Base-by-base conservation (phyloP, 371 early-diverging fungal species). In the Globomyces sp. region DNA sequence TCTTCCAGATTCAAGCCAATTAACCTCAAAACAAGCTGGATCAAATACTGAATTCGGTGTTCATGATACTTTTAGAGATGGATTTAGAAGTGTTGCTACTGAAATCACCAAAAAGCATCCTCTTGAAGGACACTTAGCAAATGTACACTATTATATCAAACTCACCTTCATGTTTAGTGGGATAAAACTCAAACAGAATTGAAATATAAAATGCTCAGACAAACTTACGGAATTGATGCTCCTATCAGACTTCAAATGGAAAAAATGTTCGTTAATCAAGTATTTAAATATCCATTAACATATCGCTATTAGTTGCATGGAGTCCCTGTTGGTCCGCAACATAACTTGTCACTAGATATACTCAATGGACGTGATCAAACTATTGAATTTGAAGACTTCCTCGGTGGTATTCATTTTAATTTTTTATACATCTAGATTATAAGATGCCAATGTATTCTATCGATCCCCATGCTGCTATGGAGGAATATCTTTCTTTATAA, bases 241-340 rank as follows among this genome's bases (percentile, higher is more conserved):
- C 98, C 96, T 53, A 80, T 97, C 68, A 87, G 91, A 67, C 76
- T 91, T 73, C 87, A 91, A 73, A 94, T 97, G 96, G 96, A 95
- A 74, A 81, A 85, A 51, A 78, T 77, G 42, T 73, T 90, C 24
- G 86, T 91, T 57, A 77, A 79, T 65, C 82, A 86, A 84, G 93
- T 91, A 82, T 48, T 55, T 44, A 69, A 44, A 24, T 24, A 24
- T 24, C 24, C 24, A 24, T 42, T 9, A 11, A 5, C 40, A 24
- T 24, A 24, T 24, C 24, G 24, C 24, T 0, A 24, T 24, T 24
- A 24, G 24, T 63, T 51, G 46, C 0, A 64, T 3, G 44, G 68
- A 4, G 70, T 71, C 39, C 89, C 91, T 44, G 82, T 86, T 60
- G 72, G 92, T 48, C 86, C 89, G 57, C 79, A 83, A 6, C 86